Evolutionary conservation across 2,329 filamentous ascomycete species (phyloP).

Genomic region (Colletotrichum lupini): DNA sequence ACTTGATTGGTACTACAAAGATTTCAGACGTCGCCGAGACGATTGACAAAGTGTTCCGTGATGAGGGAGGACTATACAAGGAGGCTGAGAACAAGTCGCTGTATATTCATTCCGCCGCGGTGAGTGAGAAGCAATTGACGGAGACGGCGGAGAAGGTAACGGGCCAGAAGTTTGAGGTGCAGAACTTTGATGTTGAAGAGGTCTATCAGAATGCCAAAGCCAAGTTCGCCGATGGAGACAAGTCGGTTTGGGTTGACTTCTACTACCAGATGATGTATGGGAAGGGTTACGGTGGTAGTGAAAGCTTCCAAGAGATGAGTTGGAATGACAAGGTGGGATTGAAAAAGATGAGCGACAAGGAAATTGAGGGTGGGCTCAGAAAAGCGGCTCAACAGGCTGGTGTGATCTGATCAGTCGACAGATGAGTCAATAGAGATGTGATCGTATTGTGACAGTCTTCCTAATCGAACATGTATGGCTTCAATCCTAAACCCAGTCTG

Average conservation of each 20-base stretch:
- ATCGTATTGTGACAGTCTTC: conserved; percentile 3
- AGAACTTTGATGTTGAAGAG: neutral
- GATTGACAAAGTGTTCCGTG: conserved; percentile 55
- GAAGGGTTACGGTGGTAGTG: conserved; percentile 19
- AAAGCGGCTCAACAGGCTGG: neutral
- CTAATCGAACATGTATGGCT: neutral
- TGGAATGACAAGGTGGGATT: conserved; percentile 13
- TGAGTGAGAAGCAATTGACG: conserved; percentile 63
- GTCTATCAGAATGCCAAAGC: conserved; percentile 7
- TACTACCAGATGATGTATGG: conserved; percentile 29
- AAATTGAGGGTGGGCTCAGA: neutral
- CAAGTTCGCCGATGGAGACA: neutral
- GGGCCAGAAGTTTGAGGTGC: neutral
- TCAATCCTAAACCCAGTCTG: neutral
- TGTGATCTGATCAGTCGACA: neutral
- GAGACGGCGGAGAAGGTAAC: conserved; percentile 39
- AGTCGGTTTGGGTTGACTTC: conserved; percentile 4
- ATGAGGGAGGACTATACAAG: conserved; percentile 46
- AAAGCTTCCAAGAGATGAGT: conserved; percentile 27
- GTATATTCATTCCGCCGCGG: conserved; percentile 60
- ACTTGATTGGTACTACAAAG: conserved; percentile 57
- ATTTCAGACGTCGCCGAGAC: conserved; percentile 58
- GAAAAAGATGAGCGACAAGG: neutral
- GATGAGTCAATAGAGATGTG: neutral
- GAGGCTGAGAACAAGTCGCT: conserved; percentile 64